Percentiles rank a stretch among this genome's conserved stretches.
Conservation (phyloP, 371 early-diverging fungal species). For the Mucor indicus region DNA sequence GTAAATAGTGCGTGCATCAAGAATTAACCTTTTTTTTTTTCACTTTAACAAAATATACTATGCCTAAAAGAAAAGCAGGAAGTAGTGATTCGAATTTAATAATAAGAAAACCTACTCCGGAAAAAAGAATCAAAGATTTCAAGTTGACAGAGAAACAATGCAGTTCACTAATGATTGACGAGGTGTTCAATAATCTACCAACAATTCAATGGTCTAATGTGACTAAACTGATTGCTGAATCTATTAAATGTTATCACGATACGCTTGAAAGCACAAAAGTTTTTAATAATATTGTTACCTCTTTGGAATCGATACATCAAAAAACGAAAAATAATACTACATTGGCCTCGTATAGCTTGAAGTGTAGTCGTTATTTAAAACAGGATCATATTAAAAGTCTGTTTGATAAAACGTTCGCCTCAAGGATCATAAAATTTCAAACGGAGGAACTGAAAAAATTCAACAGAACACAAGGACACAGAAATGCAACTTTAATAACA, state of each 20-base stretch:
- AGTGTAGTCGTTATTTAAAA: slow-evolving; percentile 6
- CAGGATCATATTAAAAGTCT: slow-evolving; percentile 6
- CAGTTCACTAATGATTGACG: slow-evolving; percentile 3
- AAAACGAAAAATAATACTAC: slow-evolving; percentile 2
- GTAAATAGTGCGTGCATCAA: no score
- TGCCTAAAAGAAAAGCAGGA: slow-evolving; percentile 1
- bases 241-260: slow-evolving; percentile 8
- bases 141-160: slow-evolving; percentile 11
- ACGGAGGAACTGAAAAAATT: slow-evolving; percentile 2
- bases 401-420: slow-evolving; percentile 6
- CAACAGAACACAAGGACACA: slow-evolving; percentile 7
- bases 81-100: slow-evolving; percentile 1
- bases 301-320: slow-evolving; percentile 7
- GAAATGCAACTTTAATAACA: slow-evolving; percentile 8
- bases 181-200: slow-evolving; percentile 6
- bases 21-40: no score
- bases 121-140: slow-evolving; percentile 1
- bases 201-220: slow-evolving; percentile 8
- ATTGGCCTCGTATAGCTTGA: slow-evolving; percentile 5
- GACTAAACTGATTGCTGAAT: slow-evolving; percentile 7
- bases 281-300: slow-evolving; percentile 6
- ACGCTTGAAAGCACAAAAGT: slow-evolving; percentile 6
- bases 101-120: slow-evolving; percentile 6
- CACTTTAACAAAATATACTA: slow-evolving; percentile 6
- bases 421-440: slow-evolving; percentile 5